Percentiles rank a stretch among this genome's conserved stretches.
Evolutionary conservation across 2,329 filamentous ascomycete genomes (phyloP).

Genomic region (Orbilia ellipsospora): DNA sequence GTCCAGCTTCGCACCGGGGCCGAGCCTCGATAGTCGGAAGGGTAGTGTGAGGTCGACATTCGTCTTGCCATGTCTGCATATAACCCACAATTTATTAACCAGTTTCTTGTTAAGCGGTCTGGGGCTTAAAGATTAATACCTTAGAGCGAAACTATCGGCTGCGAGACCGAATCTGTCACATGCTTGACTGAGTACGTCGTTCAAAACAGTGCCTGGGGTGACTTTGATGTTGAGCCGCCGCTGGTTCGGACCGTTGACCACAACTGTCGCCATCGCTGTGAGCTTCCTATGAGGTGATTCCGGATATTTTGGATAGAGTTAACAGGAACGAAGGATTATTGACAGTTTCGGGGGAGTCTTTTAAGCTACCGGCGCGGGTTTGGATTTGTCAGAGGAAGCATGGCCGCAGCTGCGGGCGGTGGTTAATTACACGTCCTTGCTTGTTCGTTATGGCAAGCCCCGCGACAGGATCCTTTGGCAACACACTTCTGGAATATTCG

Average conservation of each 20-base stretch:
- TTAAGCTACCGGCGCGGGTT: conserved; percentile 32
- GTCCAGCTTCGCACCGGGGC: conserved; percentile 88
- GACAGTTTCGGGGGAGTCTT: neutral
- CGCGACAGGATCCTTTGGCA: conserved; percentile 35
- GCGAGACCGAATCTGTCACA: conserved; percentile 82
- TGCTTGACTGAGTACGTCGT: conserved; percentile 86
- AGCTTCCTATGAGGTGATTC: neutral
- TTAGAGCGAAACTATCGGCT: conserved; percentile 72
- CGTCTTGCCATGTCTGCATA: conserved; percentile 79
- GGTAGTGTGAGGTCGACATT: conserved; percentile 84
- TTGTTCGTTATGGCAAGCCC: conserved; percentile 10
- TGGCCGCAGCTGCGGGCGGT: conserved; percentile 12
- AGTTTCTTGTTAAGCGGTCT: neutral
- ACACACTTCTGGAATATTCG: too few species aligned
- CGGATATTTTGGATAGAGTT: neutral
- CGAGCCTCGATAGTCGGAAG: conserved; percentile 83
- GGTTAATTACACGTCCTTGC: conserved; percentile 1
- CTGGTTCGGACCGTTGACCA: conserved; percentile 66
- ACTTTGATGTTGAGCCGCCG: conserved; percentile 85
- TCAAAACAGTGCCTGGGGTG: conserved; percentile 80
- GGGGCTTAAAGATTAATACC: conserved; percentile 4
- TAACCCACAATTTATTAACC: neutral
- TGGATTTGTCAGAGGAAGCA: conserved; percentile 37
- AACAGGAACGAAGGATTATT: neutral
- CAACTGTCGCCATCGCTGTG: conserved; percentile 38